Base-by-base conservation (phyloP, 1,139 yeast genomes). In the Diutina mesorugosa region DNA sequence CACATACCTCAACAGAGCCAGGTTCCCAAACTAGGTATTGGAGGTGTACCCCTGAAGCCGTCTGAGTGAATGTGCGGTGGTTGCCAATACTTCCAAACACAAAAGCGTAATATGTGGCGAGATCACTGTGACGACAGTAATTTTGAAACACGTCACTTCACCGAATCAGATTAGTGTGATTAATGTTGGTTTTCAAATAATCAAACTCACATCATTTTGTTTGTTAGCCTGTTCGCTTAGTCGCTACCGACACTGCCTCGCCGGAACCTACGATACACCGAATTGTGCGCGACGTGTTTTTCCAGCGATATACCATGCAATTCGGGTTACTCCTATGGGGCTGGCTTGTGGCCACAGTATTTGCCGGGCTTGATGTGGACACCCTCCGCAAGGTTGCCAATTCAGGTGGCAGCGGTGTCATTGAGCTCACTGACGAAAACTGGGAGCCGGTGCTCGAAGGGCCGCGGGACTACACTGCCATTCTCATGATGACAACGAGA, bases 401-500 rank as follows among this genome's bases (percentile, higher is more conserved):
- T 7, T 14, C 28, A 4, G 45, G 51, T 6, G 38, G 26, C 10
- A 9, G 41, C 30, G 60, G 60, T 26, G 65, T 69, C 12, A 60
- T 75, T 29, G 56, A 62, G 16, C 61, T 91, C 62, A 83, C 80
- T 50, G 93, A 87, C 64, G 71, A 69, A 56, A 87, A 85, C 65
- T 87, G 77, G 66, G 77, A 80, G 61, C 69, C 72, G 47, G 68
- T 87, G 38, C 75, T 90, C 59, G 72, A 73, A 38, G 90, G 91
- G 1, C 84, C 85, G 30, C 78, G 93, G 64, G 90, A 90, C 64
- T 84, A 81, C 67, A 80, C 86, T 55, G 65, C 88, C 21, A 77
- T 88, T 30, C 69, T 84, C 51, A 75, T 87, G 57, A 72, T 93
- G 62, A 87, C 97, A 0, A 90, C 97, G 2, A 80, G 84, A 18